phyloP scores from a whole-genome alignment of 2,329 filamentous ascomycete species.

The Trichoderma sp. region DNA sequence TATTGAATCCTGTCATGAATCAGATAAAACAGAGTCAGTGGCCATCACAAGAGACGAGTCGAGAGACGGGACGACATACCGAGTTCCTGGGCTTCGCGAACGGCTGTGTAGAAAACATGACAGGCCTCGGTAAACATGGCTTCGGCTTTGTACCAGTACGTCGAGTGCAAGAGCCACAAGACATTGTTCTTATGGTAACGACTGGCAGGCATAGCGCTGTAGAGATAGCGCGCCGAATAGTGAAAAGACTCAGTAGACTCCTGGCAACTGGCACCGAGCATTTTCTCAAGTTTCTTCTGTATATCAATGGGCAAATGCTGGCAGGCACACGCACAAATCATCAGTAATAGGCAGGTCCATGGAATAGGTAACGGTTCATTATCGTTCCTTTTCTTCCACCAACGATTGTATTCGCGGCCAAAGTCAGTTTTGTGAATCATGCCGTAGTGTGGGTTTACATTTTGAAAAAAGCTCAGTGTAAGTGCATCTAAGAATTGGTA shows the following conservation, averaged over 20 bases:
- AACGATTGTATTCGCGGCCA: slow-evolving; percentile 30
- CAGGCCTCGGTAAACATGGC: slow-evolving; percentile 32
- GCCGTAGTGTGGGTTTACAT: slow-evolving; percentile 35
- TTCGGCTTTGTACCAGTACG: slow-evolving; percentile 35
- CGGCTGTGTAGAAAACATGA: slow-evolving; percentile 33
- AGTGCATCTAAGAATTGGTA: slow-evolving; percentile 26
- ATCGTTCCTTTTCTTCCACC: slow-evolving; percentile 29
- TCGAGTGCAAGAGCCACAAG: slow-evolving; percentile 31
- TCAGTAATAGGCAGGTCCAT: slow-evolving; percentile 31
- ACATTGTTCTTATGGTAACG: slow-evolving; percentile 31
- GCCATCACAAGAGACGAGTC: neutral
- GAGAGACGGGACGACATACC: slow-evolving; percentile 19
- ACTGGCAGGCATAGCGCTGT: slow-evolving; percentile 28
- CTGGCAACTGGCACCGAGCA: slow-evolving; percentile 24
- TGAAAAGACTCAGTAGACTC: slow-evolving; percentile 28
- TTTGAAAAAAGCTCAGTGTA: slow-evolving; percentile 29
- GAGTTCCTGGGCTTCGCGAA: slow-evolving; percentile 32
- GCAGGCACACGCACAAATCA: slow-evolving; percentile 30
- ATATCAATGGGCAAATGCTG: slow-evolving; percentile 29
- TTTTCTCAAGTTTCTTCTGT: slow-evolving; percentile 24
- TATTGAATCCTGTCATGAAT: slow-evolving; percentile 25
- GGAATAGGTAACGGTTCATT: slow-evolving; percentile 27
- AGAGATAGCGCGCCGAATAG: slow-evolving; percentile 27
- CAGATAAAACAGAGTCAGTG: neutral
- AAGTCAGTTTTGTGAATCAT: slow-evolving; percentile 33